phyloP scores from a whole-genome alignment of 2,329 filamentous ascomycete species.

The Elsinoe fawcettii region DNA sequence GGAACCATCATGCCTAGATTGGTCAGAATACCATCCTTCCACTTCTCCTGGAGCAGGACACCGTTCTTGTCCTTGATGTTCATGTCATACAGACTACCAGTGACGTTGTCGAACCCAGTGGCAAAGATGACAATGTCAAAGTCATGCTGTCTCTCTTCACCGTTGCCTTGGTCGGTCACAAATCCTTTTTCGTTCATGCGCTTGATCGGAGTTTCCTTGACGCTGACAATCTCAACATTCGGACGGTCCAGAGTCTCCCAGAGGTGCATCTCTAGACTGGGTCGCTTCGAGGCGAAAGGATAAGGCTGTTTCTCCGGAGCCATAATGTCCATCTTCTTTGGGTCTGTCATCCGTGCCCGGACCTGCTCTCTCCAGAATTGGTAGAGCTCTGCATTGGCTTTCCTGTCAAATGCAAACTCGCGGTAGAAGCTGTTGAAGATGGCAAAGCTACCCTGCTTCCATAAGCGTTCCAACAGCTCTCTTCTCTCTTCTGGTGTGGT shows the following conservation, averaged over 20 bases:
- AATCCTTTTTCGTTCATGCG: constrained; percentile 36
- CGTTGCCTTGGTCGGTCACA: constrained; percentile 29
- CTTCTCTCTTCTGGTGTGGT: constrained; percentile 36
- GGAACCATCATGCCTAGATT: constrained; percentile 25
- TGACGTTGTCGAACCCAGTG: constrained; percentile 38
- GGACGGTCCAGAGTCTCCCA: constrained; percentile 28
- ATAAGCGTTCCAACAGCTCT: constrained; percentile 35
- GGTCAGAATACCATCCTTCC: constrained; percentile 24
- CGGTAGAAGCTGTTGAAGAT: constrained; percentile 30
- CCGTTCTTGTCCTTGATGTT: constrained; percentile 29
- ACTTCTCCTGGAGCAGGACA: constrained; percentile 19
- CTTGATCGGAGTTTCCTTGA: constrained; percentile 35
- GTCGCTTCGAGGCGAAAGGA: constrained; percentile 32
- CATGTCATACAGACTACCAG: constrained; percentile 31
- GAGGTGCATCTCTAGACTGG: constrained; percentile 1
- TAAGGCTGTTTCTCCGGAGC: constrained; percentile 37
- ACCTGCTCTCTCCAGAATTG: constrained; percentile 32
- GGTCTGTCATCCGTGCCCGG: constrained; percentile 32
- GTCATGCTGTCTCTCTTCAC: constrained; percentile 29
- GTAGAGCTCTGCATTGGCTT: constrained; percentile 28
- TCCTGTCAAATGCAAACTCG: constrained; percentile 26
- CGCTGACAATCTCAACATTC: constrained; percentile 35
- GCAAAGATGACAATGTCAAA: constrained; percentile 39
- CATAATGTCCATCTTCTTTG: constrained; percentile 43
- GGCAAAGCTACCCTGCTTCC: constrained; percentile 32